These are phyloP conservation scores for Amaranthus tricolor DNA, from an alignment of 179 eudicot genomes.

Conservation along the genomic window DNA sequence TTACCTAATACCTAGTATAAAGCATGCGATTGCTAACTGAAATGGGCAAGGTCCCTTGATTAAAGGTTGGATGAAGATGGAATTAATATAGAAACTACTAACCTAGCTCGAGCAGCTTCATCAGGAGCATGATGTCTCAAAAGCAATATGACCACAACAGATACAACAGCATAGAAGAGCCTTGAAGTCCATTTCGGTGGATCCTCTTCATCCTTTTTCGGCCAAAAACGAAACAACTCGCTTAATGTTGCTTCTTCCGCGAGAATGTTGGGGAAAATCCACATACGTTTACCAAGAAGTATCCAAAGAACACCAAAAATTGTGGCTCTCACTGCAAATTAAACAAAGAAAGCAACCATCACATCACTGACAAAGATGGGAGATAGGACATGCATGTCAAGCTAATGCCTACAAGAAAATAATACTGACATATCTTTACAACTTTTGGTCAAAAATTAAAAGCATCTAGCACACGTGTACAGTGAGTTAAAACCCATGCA, in stretches of 20 bases:
- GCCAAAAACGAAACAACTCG: constrained; percentile 92
- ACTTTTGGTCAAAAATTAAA: background rate
- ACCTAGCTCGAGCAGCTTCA: constrained; percentile 99
- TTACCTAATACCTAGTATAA: background rate
- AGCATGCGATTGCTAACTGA: background rate
- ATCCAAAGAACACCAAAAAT: constrained; percentile 79
- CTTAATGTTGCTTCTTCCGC: constrained; percentile 95
- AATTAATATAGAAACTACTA: constrained; percentile 16
- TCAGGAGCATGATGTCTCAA: constrained; percentile 99
- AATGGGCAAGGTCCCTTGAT: background rate
- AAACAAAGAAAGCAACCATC: background rate
- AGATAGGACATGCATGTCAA: no score
- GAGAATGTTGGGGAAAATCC: constrained; percentile 97
- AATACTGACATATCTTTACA: background rate
- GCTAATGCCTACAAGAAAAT: background rate
- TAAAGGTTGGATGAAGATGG: background rate
- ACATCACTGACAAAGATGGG: background rate
- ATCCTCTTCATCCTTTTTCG: constrained; percentile 88
- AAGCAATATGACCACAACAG: constrained; percentile 56
- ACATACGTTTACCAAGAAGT: constrained; percentile 73
- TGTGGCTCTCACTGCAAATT: constrained; percentile 71
- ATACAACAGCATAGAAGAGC: constrained; percentile 66
- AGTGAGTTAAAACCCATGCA: background rate
- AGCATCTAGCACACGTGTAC: background rate
- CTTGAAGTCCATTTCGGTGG: constrained; percentile 89